Conservation (phyloP, 345 rosid species). For the Syzygium grande region DNA sequence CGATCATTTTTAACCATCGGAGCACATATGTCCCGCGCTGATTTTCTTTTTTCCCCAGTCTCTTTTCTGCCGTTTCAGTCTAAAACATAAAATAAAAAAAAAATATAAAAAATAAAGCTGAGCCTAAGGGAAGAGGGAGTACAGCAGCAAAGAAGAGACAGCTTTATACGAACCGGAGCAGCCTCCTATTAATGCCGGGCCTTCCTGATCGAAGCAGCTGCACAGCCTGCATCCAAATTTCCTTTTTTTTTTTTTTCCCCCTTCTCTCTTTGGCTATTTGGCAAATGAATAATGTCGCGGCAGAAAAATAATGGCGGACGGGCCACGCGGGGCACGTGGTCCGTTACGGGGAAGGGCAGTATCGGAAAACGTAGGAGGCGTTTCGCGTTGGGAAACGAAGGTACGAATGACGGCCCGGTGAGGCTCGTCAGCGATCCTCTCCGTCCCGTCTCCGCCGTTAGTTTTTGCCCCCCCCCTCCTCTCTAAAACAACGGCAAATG, state of each 20-base stretch:
- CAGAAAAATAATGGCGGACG: not conserved
- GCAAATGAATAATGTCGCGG: not conserved
- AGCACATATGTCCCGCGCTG: not conserved
- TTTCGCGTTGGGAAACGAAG: constrained; percentile 32
- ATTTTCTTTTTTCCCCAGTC: not conserved
- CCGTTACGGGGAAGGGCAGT: not conserved
- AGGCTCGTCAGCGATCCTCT: not conserved
- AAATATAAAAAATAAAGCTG: not conserved
- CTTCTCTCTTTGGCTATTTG: not conserved
- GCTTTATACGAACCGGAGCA: not conserved
- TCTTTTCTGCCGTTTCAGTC: too few relatives aligned
- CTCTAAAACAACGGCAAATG: not conserved
- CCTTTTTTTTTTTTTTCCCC: not conserved
- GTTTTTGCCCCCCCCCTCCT: not conserved
- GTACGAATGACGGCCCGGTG: constrained; percentile 55
- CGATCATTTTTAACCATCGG: not conserved
- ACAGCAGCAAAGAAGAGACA: not conserved
- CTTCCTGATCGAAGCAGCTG: not conserved
- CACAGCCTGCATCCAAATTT: not conserved
- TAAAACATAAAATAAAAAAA: not conserved
- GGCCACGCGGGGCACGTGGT: not conserved
- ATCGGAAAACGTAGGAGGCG: not conserved
- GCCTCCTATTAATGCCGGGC: not conserved
- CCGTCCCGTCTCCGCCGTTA: constrained; percentile 60
- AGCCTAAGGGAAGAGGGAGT: not conserved